Conservation (phyloP, 2,329 filamentous ascomycete species). For the Neofusicoccum laricinum region DNA sequence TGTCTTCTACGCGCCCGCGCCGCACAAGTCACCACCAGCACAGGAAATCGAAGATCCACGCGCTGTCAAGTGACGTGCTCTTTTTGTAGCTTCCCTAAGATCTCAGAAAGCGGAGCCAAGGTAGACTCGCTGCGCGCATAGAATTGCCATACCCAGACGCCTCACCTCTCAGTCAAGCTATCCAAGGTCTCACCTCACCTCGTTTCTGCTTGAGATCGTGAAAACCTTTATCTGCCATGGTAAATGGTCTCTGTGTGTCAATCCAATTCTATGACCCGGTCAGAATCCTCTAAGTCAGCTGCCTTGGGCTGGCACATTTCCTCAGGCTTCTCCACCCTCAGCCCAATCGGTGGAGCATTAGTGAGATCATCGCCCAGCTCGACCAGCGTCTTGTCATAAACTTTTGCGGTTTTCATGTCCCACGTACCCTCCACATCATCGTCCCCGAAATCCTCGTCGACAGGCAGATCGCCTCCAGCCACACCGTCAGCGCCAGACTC, state of each 20-base stretch:
- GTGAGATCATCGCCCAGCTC: constrained; percentile 60
- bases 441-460: constrained; percentile 29
- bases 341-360: constrained; percentile 11
- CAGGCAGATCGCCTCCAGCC: neutral
- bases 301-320: neutral
- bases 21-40: neutral
- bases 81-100: neutral
- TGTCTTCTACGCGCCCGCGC: neutral
- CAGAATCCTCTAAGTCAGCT: constrained; percentile 4
- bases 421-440: constrained; percentile 36
- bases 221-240: neutral
- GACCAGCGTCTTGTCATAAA: constrained; percentile 78
- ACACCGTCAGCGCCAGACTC: constrained; percentile 16
- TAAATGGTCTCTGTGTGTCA: neutral
- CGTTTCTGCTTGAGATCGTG: too few relatives aligned
- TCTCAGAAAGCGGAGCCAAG: too few relatives aligned
- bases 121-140: neutral
- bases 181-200: too few relatives aligned
- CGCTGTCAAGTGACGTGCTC: neutral
- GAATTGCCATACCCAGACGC: neutral
- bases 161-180: neutral
- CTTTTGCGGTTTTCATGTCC: constrained; percentile 68
- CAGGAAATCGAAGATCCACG: neutral
- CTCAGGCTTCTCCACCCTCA: constrained; percentile 17
- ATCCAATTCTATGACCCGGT: constrained; percentile 2